Conservation (phyloP, 768 basidiomycete genomes). For the Leucosporidium scottii region DNA sequence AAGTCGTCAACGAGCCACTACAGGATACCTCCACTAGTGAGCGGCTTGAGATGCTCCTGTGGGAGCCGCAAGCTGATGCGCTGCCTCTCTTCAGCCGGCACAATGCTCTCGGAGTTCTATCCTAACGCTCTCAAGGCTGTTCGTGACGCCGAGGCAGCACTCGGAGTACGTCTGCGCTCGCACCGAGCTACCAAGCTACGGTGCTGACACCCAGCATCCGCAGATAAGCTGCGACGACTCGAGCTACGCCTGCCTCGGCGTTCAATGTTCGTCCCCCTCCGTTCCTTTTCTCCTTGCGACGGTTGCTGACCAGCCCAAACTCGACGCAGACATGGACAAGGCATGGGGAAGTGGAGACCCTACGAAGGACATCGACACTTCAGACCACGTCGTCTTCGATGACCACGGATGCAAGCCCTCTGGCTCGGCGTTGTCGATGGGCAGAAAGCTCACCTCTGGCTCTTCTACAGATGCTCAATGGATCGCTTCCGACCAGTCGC, state of each 20-base stretch:
- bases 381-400: conserved; percentile 9
- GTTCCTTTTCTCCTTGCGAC: too few species aligned
- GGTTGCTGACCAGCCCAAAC: too few species aligned
- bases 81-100: neutral
- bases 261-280: conserved; percentile 6
- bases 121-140: conserved; percentile 14
- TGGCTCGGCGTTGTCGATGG: too few species aligned
- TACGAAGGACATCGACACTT: neutral
- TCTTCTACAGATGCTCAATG: too few species aligned
- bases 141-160: conserved; percentile 2
- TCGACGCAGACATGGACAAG: neutral
- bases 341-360: conserved; percentile 12
- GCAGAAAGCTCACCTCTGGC: too few species aligned
- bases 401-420: conserved; percentile 9
- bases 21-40: too few species aligned
- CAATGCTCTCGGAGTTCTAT: conserved; percentile 10
- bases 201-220: too few species aligned
- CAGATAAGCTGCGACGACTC: conserved; percentile 5
- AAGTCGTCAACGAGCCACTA: conserved; percentile 20
- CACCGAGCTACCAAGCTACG: too few species aligned
- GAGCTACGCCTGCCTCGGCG: conserved; percentile 5
- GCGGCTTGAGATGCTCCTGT: too few species aligned
- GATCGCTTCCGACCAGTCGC: too few species aligned
- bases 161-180: neutral
- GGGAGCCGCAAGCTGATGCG: too few species aligned